A percentile compares a stretch with the other conserved stretches of the same genome.
Evolutionary conservation across 1,139 yeast genomes (phyloP).

Genomic region (Geotrichum bryndzae): DNA sequence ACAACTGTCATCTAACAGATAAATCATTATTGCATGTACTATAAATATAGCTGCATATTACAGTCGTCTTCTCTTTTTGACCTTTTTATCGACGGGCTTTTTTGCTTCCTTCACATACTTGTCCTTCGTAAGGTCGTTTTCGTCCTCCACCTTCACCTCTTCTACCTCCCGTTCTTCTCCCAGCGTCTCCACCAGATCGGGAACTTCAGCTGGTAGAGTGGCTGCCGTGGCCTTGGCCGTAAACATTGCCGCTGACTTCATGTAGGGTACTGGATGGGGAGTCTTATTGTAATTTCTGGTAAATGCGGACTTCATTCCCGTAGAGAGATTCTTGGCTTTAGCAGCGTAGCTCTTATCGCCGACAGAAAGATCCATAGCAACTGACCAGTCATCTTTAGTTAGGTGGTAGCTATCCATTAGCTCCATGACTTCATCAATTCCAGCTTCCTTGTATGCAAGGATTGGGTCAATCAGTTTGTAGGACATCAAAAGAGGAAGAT

Average conservation of each 20-base stretch:
- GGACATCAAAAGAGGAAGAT: slow-evolving; percentile 61
- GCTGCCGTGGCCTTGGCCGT: slow-evolving; percentile 38
- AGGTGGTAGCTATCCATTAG: slow-evolving; percentile 76
- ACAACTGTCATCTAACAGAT: too few relatives aligned
- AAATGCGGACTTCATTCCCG: slow-evolving; percentile 73
- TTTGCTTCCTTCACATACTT: slow-evolving; percentile 46
- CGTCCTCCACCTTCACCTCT: slow-evolving; percentile 37
- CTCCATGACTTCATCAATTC: slow-evolving; percentile 57
- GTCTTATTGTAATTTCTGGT: slow-evolving; percentile 75
- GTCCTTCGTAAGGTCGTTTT: slow-evolving; percentile 43
- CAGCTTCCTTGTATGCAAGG: slow-evolving; percentile 48
- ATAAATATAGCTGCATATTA: background rate
- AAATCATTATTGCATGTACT: too few relatives aligned
- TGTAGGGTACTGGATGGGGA: slow-evolving; percentile 81
- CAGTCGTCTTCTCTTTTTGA: background rate
- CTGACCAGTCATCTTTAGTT: slow-evolving; percentile 89
- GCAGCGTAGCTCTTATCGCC: slow-evolving; percentile 44
- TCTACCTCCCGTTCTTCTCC: slow-evolving; percentile 57
- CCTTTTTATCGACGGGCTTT: slow-evolving; percentile 1
- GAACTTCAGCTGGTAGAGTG: slow-evolving; percentile 30
- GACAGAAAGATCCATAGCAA: slow-evolving; percentile 70
- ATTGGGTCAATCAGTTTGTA: slow-evolving; percentile 55
- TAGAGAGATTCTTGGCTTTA: slow-evolving; percentile 55
- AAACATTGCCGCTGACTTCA: slow-evolving; percentile 51
- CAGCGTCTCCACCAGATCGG: slow-evolving; percentile 52